A percentile compares a stretch with the other conserved stretches of the same genome.
These are phyloP conservation scores for Suillus fuscotomentosus DNA, from an alignment of 768 basidiomycete genomes.

Conservation along the genomic window DNA sequence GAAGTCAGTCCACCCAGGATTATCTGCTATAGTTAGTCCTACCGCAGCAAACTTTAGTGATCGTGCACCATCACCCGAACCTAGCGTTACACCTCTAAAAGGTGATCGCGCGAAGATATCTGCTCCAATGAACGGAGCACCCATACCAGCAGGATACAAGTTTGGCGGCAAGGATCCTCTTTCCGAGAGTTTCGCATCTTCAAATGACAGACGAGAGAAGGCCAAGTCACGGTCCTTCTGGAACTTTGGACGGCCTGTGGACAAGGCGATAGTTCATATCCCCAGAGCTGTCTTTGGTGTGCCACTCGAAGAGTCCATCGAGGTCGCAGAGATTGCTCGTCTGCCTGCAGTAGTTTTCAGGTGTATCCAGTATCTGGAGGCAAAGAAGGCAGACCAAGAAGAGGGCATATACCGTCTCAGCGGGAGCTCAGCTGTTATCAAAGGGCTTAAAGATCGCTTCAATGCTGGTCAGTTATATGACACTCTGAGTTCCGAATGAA, in stretches of 20 bases:
- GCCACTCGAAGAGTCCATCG: conserved; percentile 81
- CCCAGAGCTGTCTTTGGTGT: conserved; percentile 88
- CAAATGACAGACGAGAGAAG: conserved; percentile 81
- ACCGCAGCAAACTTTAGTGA: conserved; percentile 32
- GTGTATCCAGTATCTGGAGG: conserved; percentile 92
- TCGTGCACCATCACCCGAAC: conserved; percentile 46
- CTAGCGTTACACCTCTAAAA: conserved; percentile 46
- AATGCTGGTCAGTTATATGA: conserved; percentile 64
- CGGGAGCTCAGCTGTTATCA: conserved; percentile 94
- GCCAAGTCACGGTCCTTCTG: conserved; percentile 93
- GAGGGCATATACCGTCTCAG: conserved; percentile 97
- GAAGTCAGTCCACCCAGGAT: conserved; percentile 64
- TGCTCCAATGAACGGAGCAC: conserved; percentile 79
- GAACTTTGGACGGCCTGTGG: conserved; percentile 76
- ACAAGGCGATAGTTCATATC: conserved; percentile 38
- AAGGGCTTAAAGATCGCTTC: conserved; percentile 89
- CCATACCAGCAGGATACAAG: conserved; percentile 87
- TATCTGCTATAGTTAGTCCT: conserved; percentile 48
- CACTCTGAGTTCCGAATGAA: conserved; percentile 9
- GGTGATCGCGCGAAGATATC: conserved; percentile 86
- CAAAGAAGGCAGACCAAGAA: conserved; percentile 91
- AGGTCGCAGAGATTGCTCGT: conserved; percentile 85
- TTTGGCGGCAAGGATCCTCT: conserved; percentile 77
- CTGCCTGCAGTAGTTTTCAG: conserved; percentile 95
- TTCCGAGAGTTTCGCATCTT: conserved; percentile 34